Evolutionary conservation across 2,329 filamentous ascomycete species (phyloP), one percentile per base, ranked within the genome.

Genomic region (Aplosporella prunicola): DNA sequence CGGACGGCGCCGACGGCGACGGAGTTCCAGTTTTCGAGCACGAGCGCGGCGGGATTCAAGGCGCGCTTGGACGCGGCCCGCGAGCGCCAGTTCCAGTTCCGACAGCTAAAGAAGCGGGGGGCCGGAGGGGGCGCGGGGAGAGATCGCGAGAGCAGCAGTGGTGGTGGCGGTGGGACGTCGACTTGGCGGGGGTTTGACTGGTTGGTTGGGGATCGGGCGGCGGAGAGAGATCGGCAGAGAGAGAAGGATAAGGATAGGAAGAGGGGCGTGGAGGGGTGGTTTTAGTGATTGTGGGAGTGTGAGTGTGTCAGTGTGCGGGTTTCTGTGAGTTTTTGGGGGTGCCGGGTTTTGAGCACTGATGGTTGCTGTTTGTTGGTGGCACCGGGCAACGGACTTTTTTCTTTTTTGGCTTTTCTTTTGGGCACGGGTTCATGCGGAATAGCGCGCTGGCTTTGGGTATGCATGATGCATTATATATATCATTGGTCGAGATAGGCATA

Each of bases 81-180:
- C 14, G 53, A 53, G 16, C 47, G 52, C 8, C 55, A 57, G 31
- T 53, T 53, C 37, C 43, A 47, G 3, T 57, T 57, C 20, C 35
- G 32, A 20, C n/a, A 8, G 22, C 44, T 48, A 32, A 58, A 57
- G 42, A 56, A 56, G 42, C 48, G 36, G 25, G 57, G 55, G 27
- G 47, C 56, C 20, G 54, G 56, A 29, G 43, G 48, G 11, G 20
- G 22, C 9, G 16, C 9, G 10, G 6, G 30, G 7, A 7, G n/a
- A 26, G n/a, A 18, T 10, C 14, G 6, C 23, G 33, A 26, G 9
- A 20, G 24, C 16, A 20, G 17, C 14, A 16, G 27, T 17, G 14
- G 14, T 16, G 27, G 27, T 10, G n/a, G 10, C 11, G 13, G 14
- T 8, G 27, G 13, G n/a, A 16, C 13, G 14, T 14, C 15, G 4